These are phyloP conservation scores for Cicer judaicum DNA, from an alignment of 306 rosid genomes.

Conservation along the genomic window DNA sequence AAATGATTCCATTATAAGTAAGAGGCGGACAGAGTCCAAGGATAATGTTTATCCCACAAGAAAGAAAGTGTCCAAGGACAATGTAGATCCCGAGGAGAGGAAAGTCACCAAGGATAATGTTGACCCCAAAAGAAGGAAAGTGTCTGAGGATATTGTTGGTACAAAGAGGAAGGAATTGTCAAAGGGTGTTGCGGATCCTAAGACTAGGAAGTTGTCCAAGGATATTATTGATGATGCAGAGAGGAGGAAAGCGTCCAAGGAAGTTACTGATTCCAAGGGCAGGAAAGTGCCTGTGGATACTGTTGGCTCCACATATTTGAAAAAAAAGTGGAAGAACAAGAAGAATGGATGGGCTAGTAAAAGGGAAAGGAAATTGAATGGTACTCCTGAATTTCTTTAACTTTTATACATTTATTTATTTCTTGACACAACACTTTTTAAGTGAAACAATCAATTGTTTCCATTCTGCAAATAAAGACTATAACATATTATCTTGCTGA, in stretches of 20 bases:
- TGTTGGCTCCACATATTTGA: conserved; percentile 28
- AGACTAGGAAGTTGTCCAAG: conserved; percentile 13
- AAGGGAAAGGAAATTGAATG: conserved; percentile 51
- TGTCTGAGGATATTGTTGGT: conserved; percentile 25
- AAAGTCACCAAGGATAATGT: conserved; percentile 20
- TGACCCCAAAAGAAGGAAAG: conserved; percentile 1
- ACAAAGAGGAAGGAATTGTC: conserved; percentile 1
- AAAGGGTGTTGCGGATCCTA: conserved; percentile 27
- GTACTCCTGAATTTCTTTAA: conserved; percentile 37
- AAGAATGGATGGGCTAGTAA: conserved; percentile 32
- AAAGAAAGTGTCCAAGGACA: conserved; percentile 27
- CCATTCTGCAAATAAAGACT: background rate
- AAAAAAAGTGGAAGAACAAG: conserved; percentile 47
- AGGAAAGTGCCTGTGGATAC: conserved; percentile 7
- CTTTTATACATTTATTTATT: conserved; percentile 14
- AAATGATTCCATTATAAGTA: conserved; percentile 47
- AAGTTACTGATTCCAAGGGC: background rate
- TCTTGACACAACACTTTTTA: conserved; percentile 14
- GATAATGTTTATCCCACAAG: conserved; percentile 32
- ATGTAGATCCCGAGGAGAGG: conserved; percentile 8
- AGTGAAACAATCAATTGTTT: conserved; percentile 3
- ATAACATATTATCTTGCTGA: background rate
- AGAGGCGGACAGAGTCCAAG: conserved; percentile 54
- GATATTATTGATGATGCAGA: conserved; percentile 1
- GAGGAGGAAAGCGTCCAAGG: background rate